Percentiles rank a stretch among this genome's conserved stretches.
Evolutionary conservation across 2,329 filamentous ascomycete species (phyloP).

Genomic region (Hymenoscyphus fructigenus): DNA sequence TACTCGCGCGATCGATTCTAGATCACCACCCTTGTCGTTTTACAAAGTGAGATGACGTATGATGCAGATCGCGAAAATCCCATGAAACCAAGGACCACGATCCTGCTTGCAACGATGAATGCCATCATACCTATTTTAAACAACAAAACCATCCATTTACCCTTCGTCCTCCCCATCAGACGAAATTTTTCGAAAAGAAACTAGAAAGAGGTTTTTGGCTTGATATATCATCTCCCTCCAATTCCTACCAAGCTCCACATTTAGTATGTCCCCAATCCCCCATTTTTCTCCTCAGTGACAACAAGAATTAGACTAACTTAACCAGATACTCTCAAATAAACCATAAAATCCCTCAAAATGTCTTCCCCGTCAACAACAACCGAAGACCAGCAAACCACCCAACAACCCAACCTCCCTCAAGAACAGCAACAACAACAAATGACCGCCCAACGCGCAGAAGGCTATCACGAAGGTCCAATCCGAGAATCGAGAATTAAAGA

Average conservation of each 20-base stretch:
- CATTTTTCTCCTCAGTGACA: background rate
- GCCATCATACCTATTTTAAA: background rate
- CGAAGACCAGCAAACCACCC: background rate
- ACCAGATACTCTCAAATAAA: too few relatives aligned
- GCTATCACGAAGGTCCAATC: conserved; percentile 15
- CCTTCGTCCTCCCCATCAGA: background rate
- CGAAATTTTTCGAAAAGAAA: background rate
- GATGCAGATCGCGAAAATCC: background rate
- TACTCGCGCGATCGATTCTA: background rate
- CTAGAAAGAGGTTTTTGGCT: background rate
- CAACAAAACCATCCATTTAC: background rate
- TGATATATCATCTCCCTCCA: background rate
- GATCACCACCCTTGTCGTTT: background rate
- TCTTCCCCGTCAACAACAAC: background rate
- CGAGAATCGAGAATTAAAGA: conserved; percentile 27
- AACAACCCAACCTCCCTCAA: background rate
- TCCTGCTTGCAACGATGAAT: background rate
- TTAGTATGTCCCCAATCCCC: background rate
- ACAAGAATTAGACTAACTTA: too few relatives aligned
- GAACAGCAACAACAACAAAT: conserved; percentile 4
- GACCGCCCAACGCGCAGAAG: conserved; percentile 6
- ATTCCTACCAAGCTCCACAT: background rate
- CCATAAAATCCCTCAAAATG: background rate
- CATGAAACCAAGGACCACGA: background rate
- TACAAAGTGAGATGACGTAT: background rate